Conservation (phyloP, 441 rosid genomes). For the Flueggea neowawraea region DNA sequence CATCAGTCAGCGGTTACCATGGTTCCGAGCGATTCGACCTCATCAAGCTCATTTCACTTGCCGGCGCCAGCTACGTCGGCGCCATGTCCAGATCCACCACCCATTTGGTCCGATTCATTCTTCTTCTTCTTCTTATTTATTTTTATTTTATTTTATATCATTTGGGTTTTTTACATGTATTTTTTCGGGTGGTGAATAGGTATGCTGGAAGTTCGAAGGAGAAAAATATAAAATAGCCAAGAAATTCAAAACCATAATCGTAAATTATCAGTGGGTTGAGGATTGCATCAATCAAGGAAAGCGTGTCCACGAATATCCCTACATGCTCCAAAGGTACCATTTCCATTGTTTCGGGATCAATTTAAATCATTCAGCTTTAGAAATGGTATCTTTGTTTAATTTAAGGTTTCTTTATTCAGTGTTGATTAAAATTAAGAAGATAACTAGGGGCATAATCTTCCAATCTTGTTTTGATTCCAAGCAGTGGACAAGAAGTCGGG, state of each 20-base stretch:
- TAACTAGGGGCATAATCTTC: background rate
- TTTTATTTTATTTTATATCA: background rate
- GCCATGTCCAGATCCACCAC: slow-evolving; percentile 64
- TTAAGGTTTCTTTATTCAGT: no score
- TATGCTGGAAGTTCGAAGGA: slow-evolving; percentile 87
- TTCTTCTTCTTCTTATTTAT: background rate
- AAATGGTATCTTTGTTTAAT: no score
- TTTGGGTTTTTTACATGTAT: background rate
- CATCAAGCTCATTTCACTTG: slow-evolving; percentile 62
- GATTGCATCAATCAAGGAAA: slow-evolving; percentile 67
- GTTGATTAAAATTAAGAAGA: no score
- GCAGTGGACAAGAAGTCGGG: slow-evolving; percentile 76
- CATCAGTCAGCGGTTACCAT: slow-evolving; percentile 85
- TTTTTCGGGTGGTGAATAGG: slow-evolving; percentile 27
- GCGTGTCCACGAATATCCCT: slow-evolving; percentile 62
- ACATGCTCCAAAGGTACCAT: slow-evolving; percentile 52
- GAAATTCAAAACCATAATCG: slow-evolving; percentile 46
- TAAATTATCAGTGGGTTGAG: slow-evolving; percentile 88
- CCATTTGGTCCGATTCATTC: slow-evolving; percentile 58
- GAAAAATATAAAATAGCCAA: slow-evolving; percentile 63
- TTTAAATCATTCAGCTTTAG: no score
- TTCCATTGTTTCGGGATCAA: no score
- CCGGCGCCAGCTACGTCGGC: slow-evolving; percentile 90
- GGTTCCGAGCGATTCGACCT: slow-evolving; percentile 79
- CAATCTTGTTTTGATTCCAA: slow-evolving; percentile 9